Percentiles rank a stretch among this genome's conserved stretches.
phyloP scores from a whole-genome alignment of 257 asterid genomes.

The Solanum tarapatanum region DNA sequence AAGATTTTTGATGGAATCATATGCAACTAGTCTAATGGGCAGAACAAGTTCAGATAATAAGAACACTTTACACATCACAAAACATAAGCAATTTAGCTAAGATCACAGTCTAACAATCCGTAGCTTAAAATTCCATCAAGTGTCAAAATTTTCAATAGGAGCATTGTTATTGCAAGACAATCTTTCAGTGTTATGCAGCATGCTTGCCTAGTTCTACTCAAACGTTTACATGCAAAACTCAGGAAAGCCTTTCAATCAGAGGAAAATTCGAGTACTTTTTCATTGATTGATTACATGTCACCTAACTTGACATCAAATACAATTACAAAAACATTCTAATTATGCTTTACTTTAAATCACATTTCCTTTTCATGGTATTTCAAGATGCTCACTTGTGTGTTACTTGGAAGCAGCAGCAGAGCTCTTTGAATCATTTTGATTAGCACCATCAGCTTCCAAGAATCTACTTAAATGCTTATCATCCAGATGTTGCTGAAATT shows the following conservation, averaged over 20 bases:
- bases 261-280: neutral
- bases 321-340: neutral
- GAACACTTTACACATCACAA: neutral
- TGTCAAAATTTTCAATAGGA: neutral
- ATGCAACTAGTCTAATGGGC: neutral
- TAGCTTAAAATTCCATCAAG: neutral
- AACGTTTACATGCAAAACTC: neutral
- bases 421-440: slow-evolving; percentile 22
- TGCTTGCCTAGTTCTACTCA: neutral
- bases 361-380: neutral
- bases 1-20: neutral
- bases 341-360: neutral
- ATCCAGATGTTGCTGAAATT: slow-evolving; percentile 70
- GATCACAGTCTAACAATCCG: neutral
- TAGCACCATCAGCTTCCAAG: slow-evolving; percentile 58
- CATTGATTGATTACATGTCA: neutral
- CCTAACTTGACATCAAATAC: neutral
- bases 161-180: neutral
- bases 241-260: neutral
- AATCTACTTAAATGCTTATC: slow-evolving; percentile 76
- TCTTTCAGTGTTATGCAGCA: neutral
- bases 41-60: neutral
- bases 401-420: slow-evolving; percentile 21
- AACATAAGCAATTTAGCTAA: neutral
- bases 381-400: neutral